Percentiles rank a stretch among this genome's conserved stretches.
These are phyloP conservation scores for Blastomyces silverae DNA, from an alignment of 2,329 filamentous ascomycete species.

Conservation along the genomic window DNA sequence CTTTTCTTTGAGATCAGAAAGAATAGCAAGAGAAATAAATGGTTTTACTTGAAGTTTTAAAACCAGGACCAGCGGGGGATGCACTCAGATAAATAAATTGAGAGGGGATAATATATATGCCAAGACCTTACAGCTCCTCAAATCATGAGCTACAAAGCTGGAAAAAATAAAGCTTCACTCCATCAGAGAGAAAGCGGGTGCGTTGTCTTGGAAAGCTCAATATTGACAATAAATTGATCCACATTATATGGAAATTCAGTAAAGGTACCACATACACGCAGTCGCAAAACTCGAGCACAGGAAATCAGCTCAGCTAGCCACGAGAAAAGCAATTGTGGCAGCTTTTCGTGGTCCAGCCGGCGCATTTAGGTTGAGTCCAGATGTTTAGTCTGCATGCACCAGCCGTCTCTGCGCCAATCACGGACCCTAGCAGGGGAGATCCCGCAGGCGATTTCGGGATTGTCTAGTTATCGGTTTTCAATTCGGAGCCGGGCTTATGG, in stretches of 20 bases:
- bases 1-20: not conserved
- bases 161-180: not conserved
- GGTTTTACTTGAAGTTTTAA: not conserved
- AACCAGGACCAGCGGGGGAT: not conserved
- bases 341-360: not conserved
- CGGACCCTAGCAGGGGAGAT: not conserved
- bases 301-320: not conserved
- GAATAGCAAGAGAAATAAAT: not conserved
- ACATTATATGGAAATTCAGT: not conserved
- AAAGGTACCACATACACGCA: not conserved
- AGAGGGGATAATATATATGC: not conserved
- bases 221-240: not conserved
- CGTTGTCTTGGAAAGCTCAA: no score
- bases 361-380: not conserved
- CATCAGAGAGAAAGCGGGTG: not conserved
- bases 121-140: not conserved
- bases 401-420: not conserved
- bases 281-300: not conserved
- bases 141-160: not conserved
- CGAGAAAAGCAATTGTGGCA: not conserved
- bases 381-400: not conserved
- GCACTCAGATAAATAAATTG: not conserved
- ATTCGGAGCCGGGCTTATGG: not conserved
- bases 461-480: not conserved
- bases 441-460: not conserved